phyloP scores from a whole-genome alignment of 305 asterid species.

The Monarda citriodora region DNA sequence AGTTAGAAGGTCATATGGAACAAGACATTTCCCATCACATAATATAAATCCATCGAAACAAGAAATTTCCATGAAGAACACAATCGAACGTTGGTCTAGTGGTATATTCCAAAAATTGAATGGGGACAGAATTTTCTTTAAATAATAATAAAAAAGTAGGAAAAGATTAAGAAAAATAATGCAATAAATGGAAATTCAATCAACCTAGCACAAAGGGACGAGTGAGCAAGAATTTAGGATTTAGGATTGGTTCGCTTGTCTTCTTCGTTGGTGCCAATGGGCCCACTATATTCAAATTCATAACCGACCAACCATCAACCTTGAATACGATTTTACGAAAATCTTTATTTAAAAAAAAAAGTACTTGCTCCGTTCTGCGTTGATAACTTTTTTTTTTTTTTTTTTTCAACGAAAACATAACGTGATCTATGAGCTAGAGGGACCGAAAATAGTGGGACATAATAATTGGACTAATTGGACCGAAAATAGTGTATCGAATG shows the following conservation, averaged over 20 bases:
- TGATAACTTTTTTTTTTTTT: too few relatives aligned
- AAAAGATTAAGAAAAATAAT: neutral
- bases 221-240: conserved; percentile 33
- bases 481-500: too few relatives aligned
- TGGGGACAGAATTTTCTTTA: conserved; percentile 28
- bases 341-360: neutral
- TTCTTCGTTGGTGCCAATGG: conserved; percentile 22
- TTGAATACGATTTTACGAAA: conserved; percentile 1
- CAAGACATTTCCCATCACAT: neutral
- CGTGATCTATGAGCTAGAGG: too few relatives aligned
- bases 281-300: conserved; percentile 21
- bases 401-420: too few relatives aligned
- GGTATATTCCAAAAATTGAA: conserved; percentile 13
- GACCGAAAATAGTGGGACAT: too few relatives aligned
- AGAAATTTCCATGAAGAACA: neutral
- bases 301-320: conserved; percentile 18
- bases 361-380: too few relatives aligned
- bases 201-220: conserved; percentile 54
- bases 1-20: neutral
- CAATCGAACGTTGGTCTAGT: neutral
- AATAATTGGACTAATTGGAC: too few relatives aligned
- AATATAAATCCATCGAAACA: neutral
- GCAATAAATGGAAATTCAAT: conserved; percentile 31
- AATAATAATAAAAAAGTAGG: neutral
- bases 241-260: conserved; percentile 29